Evolutionary conservation across 805 yeast species (phyloP).

Genomic region (Suhomyces xylopsoci): DNA sequence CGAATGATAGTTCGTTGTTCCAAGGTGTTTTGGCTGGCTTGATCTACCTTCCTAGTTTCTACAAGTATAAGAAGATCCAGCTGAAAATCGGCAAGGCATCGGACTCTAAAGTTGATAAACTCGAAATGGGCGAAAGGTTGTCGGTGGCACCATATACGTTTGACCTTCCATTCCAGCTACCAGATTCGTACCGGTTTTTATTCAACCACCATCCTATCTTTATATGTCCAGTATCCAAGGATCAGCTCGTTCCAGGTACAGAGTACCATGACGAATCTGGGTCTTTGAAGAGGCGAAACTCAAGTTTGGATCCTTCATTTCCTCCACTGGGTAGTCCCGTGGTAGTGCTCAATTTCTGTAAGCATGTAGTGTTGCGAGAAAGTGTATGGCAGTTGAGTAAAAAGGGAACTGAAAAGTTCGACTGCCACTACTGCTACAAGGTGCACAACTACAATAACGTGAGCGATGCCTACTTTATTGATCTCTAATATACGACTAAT

Average conservation of each 20-base stretch:
- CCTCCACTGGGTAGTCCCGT: conserved; percentile 29
- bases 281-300: conserved; percentile 7
- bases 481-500: conserved; percentile 14
- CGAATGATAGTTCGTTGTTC: conserved; percentile 41
- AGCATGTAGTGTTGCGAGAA: conserved; percentile 41
- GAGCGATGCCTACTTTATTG: conserved; percentile 41
- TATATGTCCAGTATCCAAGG: conserved; percentile 46
- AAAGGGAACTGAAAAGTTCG: conserved; percentile 38
- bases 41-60: conserved; percentile 40
- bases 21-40: conserved; percentile 40
- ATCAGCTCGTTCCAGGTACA: conserved; percentile 37
- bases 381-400: conserved; percentile 41
- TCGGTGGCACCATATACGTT: conserved; percentile 15
- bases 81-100: conserved; percentile 16
- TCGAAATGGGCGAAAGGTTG: neutral
- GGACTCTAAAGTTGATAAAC: neutral
- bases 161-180: conserved; percentile 42
- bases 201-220: conserved; percentile 44
- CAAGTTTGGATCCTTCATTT: conserved; percentile 3
- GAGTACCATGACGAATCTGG: conserved; percentile 5
- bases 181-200: conserved; percentile 37
- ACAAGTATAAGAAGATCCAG: conserved; percentile 40
- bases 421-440: conserved; percentile 46
- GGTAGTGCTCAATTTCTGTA: conserved; percentile 40
- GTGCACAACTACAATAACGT: conserved; percentile 39